Evolutionary conservation across 208 protist species (phyloP).

Genomic region (Crithidia thermophila): DNA sequence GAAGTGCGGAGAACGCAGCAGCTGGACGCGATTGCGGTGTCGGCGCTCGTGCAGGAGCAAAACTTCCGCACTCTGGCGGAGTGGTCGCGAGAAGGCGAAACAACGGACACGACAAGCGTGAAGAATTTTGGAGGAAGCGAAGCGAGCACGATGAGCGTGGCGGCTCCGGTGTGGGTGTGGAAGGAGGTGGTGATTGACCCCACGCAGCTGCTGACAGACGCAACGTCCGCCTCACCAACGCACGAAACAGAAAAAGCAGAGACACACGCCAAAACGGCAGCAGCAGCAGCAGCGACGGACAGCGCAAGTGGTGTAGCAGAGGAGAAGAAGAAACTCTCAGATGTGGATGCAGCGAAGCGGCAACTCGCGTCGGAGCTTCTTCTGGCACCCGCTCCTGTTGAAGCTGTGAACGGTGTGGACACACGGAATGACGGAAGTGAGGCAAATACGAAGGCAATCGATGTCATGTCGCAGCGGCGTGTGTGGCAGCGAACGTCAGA

Average conservation of each 20-base stretch:
- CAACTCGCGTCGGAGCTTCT: slow-evolving; percentile 4
- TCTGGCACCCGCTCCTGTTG: background rate
- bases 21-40: slow-evolving; percentile 43
- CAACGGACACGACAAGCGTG: background rate
- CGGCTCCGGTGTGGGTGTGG: slow-evolving; percentile 16
- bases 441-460: too few relatives aligned
- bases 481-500: slow-evolving; percentile 18
- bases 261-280: background rate
- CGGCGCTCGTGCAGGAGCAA: slow-evolving; percentile 38
- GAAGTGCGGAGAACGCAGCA: slow-evolving; percentile 26
- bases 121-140: too few relatives aligned
- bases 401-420: background rate
- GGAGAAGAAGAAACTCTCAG: background rate
- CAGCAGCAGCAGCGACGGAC: background rate
- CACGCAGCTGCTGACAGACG: slow-evolving; percentile 4
- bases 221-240: too few relatives aligned
- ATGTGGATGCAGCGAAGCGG: background rate
- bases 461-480: background rate
- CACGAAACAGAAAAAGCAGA: background rate
- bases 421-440: too few relatives aligned
- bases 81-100: too few relatives aligned
- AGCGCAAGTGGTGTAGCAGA: background rate
- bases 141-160: too few relatives aligned
- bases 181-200: slow-evolving; percentile 13
- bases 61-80: slow-evolving; percentile 16